phyloP scores from a whole-genome alignment of 1,284 basidiomycete genomes.

The Inonotus hispidus region DNA sequence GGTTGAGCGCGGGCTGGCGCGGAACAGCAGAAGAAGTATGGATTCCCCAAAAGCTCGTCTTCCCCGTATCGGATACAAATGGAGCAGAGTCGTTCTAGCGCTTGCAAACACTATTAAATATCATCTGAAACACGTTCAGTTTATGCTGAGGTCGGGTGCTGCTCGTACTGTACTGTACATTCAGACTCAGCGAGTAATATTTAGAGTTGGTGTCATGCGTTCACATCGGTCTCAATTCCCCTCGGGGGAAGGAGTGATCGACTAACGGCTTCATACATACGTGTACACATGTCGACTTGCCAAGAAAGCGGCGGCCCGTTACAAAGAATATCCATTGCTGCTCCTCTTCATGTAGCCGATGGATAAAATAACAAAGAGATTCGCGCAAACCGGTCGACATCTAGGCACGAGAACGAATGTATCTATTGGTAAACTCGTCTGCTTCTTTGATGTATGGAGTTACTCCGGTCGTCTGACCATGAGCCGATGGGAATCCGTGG shows the following conservation, averaged over 20 bases:
- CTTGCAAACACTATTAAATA: no score
- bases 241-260: slow-evolving; percentile 1
- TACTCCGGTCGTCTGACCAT: slow-evolving; percentile 11
- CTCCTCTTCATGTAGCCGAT: not conserved
- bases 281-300: not conserved
- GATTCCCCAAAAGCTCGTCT: not conserved
- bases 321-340: not conserved
- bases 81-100: no score
- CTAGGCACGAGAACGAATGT: not conserved
- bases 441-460: slow-evolving; percentile 15
- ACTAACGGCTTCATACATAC: not conserved
- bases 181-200: not conserved
- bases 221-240: not conserved
- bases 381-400: not conserved
- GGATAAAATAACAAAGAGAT: not conserved
- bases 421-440: slow-evolving; percentile 5
- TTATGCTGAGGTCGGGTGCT: not conserved
- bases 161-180: no score
- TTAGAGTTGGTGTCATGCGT: not conserved
- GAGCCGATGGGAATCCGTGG: slow-evolving; percentile 16
- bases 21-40: not conserved
- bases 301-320: not conserved
- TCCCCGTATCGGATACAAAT: no score
- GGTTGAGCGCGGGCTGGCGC: slow-evolving; percentile 2
- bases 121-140: slow-evolving; percentile 3